A percentile compares a stretch with the other conserved stretches of the same genome.
Evolutionary conservation across 139 green algal genomes (phyloP).

Genomic region (Tetradesmus obliquus): DNA sequence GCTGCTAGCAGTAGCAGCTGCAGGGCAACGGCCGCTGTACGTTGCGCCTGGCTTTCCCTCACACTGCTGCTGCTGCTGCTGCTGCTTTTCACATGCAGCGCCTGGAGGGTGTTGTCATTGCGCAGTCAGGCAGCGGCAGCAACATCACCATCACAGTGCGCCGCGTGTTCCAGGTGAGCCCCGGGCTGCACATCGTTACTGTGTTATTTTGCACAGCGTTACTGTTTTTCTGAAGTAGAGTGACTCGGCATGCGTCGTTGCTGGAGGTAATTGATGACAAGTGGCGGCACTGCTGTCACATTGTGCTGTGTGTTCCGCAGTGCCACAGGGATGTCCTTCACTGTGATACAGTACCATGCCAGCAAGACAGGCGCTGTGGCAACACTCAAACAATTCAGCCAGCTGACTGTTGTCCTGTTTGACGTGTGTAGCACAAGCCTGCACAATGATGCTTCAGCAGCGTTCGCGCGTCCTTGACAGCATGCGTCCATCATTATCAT

Average conservation of each 20-base stretch:
- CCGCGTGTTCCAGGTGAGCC: slow-evolving; percentile 41
- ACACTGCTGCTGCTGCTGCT: slow-evolving; percentile 29
- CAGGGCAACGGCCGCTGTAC: not conserved
- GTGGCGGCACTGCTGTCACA: too few species aligned
- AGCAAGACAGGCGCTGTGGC: too few species aligned
- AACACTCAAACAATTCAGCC: too few species aligned
- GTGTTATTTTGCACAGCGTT: not conserved
- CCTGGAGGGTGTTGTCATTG: slow-evolving; percentile 69
- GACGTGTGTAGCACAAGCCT: too few species aligned
- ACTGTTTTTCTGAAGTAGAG: not conserved
- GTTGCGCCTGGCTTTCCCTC: not conserved
- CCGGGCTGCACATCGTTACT: not conserved
- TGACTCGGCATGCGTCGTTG: not conserved
- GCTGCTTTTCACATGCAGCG: slow-evolving; percentile 39
- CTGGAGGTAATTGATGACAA: not conserved
- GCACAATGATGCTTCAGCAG: too few species aligned
- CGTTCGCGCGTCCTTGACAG: too few species aligned
- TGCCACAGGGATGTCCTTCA: too few species aligned
- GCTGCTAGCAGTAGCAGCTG: not conserved
- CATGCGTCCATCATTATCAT: not conserved
- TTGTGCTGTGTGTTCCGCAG: too few species aligned
- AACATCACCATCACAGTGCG: slow-evolving; percentile 59
- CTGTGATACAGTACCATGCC: too few species aligned
- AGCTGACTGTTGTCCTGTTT: too few species aligned
- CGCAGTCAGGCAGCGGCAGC: slow-evolving; percentile 50